Base-by-base conservation (phyloP, 2,329 filamentous ascomycete genomes). In the Exophiala sideris region DNA sequence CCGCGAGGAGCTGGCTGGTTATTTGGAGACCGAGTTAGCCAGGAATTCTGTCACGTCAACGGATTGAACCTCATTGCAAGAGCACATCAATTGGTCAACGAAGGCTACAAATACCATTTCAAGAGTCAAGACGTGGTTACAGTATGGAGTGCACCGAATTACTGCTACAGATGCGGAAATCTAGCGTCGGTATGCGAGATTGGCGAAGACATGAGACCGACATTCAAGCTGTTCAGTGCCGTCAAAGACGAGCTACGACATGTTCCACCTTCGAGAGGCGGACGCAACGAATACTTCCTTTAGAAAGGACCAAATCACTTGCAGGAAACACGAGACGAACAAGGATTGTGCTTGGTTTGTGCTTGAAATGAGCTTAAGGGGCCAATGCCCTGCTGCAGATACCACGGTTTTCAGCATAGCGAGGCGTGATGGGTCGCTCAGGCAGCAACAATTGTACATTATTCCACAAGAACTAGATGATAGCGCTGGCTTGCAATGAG, bases 51-150 rank as follows among this genome's bases (percentile, higher is more conserved):
- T 67, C 86, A 89, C 65, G 86, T 89, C 64, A 89, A 89, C 65
- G 84, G 84, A 49, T 72, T 89, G 34, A 81, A 83, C 56, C 77
- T 89, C 56, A 88, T 89, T 66, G 85, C 86, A 20, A 80, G 86
- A 65, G 86, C 86, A 10, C 86, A 89, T 73, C 86, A 89, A 67
- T 76, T 89, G 18, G 86, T 89, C 60, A 88, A 89, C 64, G 86
- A 89, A 71, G 86, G 86, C 54, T 89, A 87, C 76, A 89, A 89
- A 83, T 97, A 95, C 70, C 92, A 97, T 70, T 97, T 97, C 73
- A 81, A 87, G 50, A 89, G 96, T 70, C 92, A 94, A 74, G 95
- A 95, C 10, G 91, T 96, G 39, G 91, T 96, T 14, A 88, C 85
- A 1, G 85, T 88, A 20, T 88, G 85, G 80, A 96, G 90, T 69